A percentile compares a stretch with the other conserved stretches of the same genome.
Conservation (phyloP, 2,329 filamentous ascomycete species). For the Rasamsonia emersonii region DNA sequence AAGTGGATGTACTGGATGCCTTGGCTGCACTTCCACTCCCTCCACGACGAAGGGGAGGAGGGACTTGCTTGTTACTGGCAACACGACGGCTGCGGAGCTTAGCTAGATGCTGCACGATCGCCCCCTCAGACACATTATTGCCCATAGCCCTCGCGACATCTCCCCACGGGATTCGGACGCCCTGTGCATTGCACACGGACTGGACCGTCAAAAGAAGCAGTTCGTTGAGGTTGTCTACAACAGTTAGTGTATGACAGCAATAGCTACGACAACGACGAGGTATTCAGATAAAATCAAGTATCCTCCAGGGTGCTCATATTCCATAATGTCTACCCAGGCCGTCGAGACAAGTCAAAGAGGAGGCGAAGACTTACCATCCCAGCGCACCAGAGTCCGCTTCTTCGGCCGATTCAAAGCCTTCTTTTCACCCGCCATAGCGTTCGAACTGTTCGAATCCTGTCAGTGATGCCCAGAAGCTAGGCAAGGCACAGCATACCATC, state of each 20-base stretch:
- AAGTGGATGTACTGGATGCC: not conserved
- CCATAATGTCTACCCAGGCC: too few relatives aligned
- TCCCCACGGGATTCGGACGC: constrained; percentile 36
- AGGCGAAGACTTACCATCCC: constrained; percentile 29
- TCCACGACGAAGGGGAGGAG: constrained; percentile 32
- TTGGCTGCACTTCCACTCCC: constrained; percentile 14
- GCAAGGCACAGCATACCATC: too few relatives aligned
- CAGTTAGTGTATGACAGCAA: constrained; percentile 10
- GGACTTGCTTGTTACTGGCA: constrained; percentile 24
- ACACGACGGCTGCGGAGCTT: constrained; percentile 34
- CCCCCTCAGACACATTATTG: constrained; percentile 32
- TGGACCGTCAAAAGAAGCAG: constrained; percentile 35
- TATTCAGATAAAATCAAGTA: not conserved
- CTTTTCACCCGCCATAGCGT: constrained; percentile 5
- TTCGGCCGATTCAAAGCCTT: constrained; percentile 18
- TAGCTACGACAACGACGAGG: too few relatives aligned
- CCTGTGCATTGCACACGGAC: constrained; percentile 28
- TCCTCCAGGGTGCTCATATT: not conserved
- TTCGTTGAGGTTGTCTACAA: constrained; percentile 34
- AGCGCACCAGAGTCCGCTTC: constrained; percentile 33
- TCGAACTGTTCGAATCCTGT: constrained; percentile 1
- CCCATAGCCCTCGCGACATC: constrained; percentile 33
- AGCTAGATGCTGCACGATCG: constrained; percentile 39
- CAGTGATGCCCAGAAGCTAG: too few relatives aligned
- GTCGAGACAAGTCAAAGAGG: too few relatives aligned